Evolutionary conservation across 2,329 filamentous ascomycete species (phyloP), one percentile per base, ranked within the genome.

Genomic region (Alternaria panax): DNA sequence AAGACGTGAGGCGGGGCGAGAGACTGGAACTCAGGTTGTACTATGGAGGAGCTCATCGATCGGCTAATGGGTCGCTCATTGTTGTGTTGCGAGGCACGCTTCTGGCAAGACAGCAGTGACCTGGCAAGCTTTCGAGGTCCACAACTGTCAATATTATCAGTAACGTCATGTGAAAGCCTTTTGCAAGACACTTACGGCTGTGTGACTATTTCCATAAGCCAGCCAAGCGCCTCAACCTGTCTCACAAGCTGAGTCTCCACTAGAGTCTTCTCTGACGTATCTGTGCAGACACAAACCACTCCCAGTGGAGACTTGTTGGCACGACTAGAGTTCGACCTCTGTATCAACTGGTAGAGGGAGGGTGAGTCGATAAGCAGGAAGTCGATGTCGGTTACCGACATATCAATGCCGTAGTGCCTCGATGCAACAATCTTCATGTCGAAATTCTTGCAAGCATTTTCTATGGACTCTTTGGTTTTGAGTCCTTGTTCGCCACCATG

Each of bases 271-370:
- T 75, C 72, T 1, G 66, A 61, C 5, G 65, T 66, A 45, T 75
- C 71, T 45, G 66, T 72, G 28, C 71, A 74, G 22, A 74, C 58
- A 28, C 72, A 75, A 12, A 75, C 60, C 14, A 74, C 69, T 8
- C 65, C 64, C 1, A 73, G 53, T 3, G 69, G 66, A 1, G 62
- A 52, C 38, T 62, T 62, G 12, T 66, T 57, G 20, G 60, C 38
- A 18, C 67, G 65, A 42, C 53, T 61, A 4, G 59, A 59, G n/a
- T 51, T 63, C 1, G 65, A 53, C 20, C 61, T 61, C 30, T 64
- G 52, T 16, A 73, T 60, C 24, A 74, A 54, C 22, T 59, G 52
- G 22, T 69, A 59, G 22, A 75, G 63, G 14, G 70, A 74, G 5
- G 62, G 57, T 4, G 70, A 65, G 41, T 75, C 72, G 3, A 67